A percentile compares a stretch with the other conserved stretches of the same genome.
Evolutionary conservation across 768 basidiomycete species (phyloP).

Genomic region (Tylopilus plumbeoviolaceoides): DNA sequence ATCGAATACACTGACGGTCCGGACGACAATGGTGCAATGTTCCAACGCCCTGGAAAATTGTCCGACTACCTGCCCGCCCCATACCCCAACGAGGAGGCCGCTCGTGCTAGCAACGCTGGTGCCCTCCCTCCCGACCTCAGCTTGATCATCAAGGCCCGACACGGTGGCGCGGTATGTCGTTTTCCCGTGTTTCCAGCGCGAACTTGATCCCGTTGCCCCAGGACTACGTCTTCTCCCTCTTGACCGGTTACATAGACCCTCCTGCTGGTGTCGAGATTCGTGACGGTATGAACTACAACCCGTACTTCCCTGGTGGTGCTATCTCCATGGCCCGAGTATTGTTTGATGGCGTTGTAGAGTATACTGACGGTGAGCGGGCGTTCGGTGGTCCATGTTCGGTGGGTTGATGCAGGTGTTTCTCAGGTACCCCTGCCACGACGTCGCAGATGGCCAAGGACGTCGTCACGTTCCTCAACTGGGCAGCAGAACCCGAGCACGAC

Average conservation of each 20-base stretch:
- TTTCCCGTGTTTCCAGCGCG: not conserved
- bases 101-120: constrained; percentile 89
- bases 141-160: constrained; percentile 96
- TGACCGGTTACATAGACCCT: constrained; percentile 96
- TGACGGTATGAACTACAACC: constrained; percentile 99
- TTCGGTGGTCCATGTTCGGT: not conserved
- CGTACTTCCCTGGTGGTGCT: constrained; percentile 98
- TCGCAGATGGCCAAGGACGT: constrained; percentile 99
- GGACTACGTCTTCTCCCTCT: constrained; percentile 96
- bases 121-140: constrained; percentile 96
- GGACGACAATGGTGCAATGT: constrained; percentile 94
- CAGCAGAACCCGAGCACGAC: constrained; percentile 97
- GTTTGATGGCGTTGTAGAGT: constrained; percentile 95
- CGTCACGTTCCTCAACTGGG: constrained; percentile 92
- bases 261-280: constrained; percentile 93
- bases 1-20: constrained; percentile 97
- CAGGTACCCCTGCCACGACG: constrained; percentile 92
- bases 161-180: constrained; percentile 83
- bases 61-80: constrained; percentile 94
- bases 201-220: constrained; percentile 28
- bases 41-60: constrained; percentile 96
- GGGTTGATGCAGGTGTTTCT: constrained; percentile 8
- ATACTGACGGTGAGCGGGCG: constrained; percentile 72
- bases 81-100: constrained; percentile 98
- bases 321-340: constrained; percentile 98